Percentiles rank a stretch among this genome's conserved stretches.
These are phyloP conservation scores for Allium sativum DNA, from an alignment of 106 monocot species.

Conservation along the genomic window DNA sequence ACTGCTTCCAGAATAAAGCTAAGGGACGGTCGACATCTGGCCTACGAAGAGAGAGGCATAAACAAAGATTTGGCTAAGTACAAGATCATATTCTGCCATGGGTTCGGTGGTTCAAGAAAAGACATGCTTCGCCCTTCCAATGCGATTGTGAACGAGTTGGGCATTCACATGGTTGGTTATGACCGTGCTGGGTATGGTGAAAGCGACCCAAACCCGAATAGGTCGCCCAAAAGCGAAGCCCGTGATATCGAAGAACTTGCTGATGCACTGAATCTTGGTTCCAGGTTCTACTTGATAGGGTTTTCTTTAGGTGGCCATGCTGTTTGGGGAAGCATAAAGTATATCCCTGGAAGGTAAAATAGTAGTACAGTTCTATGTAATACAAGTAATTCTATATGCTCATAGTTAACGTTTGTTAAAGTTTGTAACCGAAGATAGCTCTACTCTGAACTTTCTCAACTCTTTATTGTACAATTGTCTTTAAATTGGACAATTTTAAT, in stretches of 20 bases:
- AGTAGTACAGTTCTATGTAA: background rate
- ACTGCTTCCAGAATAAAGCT: slow-evolving; percentile 45
- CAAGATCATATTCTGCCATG: slow-evolving; percentile 58
- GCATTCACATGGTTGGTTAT: slow-evolving; percentile 52
- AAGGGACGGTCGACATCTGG: slow-evolving; percentile 41
- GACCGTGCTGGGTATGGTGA: slow-evolving; percentile 75
- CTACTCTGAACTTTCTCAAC: too few relatives aligned
- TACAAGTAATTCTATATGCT: too few relatives aligned
- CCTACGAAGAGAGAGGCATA: slow-evolving; percentile 51
- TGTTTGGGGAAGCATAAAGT: slow-evolving; percentile 67
- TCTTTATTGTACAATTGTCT: too few relatives aligned
- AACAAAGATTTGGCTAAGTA: slow-evolving; percentile 23
- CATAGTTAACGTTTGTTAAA: too few relatives aligned
- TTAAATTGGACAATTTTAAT: too few relatives aligned
- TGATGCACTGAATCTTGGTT: slow-evolving; percentile 42
- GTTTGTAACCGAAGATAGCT: too few relatives aligned
- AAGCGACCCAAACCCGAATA: slow-evolving; percentile 63
- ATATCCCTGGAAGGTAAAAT: slow-evolving; percentile 54
- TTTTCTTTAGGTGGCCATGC: slow-evolving; percentile 58
- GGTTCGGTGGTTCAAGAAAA: slow-evolving; percentile 35
- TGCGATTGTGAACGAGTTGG: slow-evolving; percentile 50
- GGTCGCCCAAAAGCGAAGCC: slow-evolving; percentile 50
- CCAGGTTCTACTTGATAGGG: slow-evolving; percentile 47
- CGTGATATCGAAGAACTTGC: slow-evolving; percentile 59
- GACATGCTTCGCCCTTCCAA: slow-evolving; percentile 28